Evolutionary conservation across 2,329 filamentous ascomycete genomes (phyloP), one percentile per base, ranked within the genome.

Genomic region (Chlorencoelia australis): DNA sequence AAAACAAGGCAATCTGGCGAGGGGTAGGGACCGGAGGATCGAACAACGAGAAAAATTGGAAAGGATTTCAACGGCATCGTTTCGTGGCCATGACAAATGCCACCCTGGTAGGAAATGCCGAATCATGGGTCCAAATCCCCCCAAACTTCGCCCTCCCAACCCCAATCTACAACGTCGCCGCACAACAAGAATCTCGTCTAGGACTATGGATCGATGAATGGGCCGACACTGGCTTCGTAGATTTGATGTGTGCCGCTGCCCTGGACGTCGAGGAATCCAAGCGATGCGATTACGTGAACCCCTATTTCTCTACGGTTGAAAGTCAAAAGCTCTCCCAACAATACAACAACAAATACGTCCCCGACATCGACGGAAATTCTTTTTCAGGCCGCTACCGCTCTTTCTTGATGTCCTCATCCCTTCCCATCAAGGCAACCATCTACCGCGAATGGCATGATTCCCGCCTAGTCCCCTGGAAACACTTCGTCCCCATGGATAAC

Each of bases 371-470:
- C 56, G 84, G 83, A 19, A 79, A 82, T 61, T 75, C 69, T 8
- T 82, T 81, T 51, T 79, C 73, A 13, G 79, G 79, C 1, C 73
- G 80, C 2, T 84, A 80, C 48, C 67, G 78, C 3, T 74, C 71
- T 0, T 86, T 88, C 56, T 61, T 89, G 19, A 67, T 73, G 28
- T 82, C 74, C 9, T 81, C 73, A 0, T 76, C 71, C 2, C 58
- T 88, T 4, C 81, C 81, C 0, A 73, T 91, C 61, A 91, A 89
- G 61, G 74, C 80, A 1, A 86, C 83, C 0, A 63, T 89, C 19
- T 91, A 79, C 61, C 69, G 73, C 7, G 84, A 91, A 56, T 91
- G 84, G 84, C 83, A 88, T 52, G 83, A 88, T 54, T 70, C 69
- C 30, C 68, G 84, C 1, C 63, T 91, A 1, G 63, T 85, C 2